These are phyloP conservation scores for Entophlyctis luteolus DNA, from an alignment of 192 early-diverging fungal species.

Conservation along the genomic window DNA sequence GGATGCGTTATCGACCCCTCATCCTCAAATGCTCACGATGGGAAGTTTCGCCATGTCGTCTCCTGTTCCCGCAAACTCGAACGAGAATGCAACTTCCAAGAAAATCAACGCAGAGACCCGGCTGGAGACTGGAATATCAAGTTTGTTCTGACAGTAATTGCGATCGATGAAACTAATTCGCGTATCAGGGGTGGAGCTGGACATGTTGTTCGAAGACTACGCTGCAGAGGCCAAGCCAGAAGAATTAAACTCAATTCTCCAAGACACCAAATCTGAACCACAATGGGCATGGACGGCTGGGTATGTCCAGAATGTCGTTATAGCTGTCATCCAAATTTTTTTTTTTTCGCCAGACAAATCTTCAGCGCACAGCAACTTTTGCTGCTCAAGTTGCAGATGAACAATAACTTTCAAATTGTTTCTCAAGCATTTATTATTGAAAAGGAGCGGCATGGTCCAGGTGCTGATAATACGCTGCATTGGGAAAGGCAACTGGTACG, in stretches of 20 bases:
- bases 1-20: too few relatives aligned
- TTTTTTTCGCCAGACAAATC: neutral
- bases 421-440: constrained; percentile 19
- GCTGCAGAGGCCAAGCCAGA: neutral
- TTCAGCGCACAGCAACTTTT: constrained; percentile 14
- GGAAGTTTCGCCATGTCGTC: too few relatives aligned
- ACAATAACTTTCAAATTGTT: constrained; percentile 21
- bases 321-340: neutral
- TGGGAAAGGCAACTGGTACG: constrained; percentile 17
- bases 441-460: constrained; percentile 14
- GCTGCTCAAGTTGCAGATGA: constrained; percentile 10
- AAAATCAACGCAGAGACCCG: too few relatives aligned
- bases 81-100: too few relatives aligned
- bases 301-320: too few relatives aligned
- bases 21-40: too few relatives aligned
- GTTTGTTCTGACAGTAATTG: too few relatives aligned
- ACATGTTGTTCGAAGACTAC: neutral
- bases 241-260: neutral
- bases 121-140: too few relatives aligned
- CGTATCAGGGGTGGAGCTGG: neutral
- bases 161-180: too few relatives aligned
- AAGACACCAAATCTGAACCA: neutral
- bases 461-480: constrained; percentile 7
- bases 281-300: neutral
- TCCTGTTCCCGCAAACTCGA: too few relatives aligned